phyloP scores from a whole-genome alignment of 805 yeast species.

The Saccharomycopsis guyanensis region DNA sequence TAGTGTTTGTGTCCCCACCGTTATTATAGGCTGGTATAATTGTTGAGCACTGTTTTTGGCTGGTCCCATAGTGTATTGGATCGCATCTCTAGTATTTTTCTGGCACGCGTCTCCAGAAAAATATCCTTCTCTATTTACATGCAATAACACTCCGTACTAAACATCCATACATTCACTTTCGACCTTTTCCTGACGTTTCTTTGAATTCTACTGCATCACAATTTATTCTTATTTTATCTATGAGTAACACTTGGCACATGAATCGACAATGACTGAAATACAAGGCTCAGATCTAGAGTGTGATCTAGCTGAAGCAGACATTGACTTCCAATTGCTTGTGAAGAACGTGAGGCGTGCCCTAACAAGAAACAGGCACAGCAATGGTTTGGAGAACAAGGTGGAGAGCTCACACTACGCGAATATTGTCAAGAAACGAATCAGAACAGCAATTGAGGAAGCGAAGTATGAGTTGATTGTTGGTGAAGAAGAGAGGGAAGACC shows the following conservation, averaged over 20 bases:
- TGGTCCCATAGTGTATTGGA: no score
- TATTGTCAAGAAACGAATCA: neutral
- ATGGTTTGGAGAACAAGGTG: neutral
- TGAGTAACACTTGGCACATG: no score
- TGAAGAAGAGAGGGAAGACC: neutral
- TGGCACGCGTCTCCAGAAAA: no score
- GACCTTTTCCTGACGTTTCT: no score
- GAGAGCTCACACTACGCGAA: neutral
- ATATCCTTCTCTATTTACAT: no score
- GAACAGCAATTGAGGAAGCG: neutral
- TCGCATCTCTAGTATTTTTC: no score
- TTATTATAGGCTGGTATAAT: conserved; percentile 1
- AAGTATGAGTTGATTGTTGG: neutral
- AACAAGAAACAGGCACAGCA: conserved; percentile 1
- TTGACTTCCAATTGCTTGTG: conserved; percentile 4
- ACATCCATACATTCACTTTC: no score
- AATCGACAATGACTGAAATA: neutral
- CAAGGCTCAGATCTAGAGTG: conserved; percentile 7
- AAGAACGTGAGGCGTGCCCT: neutral
- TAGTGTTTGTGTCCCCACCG: neutral
- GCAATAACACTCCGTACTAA: no score
- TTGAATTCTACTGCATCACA: no score
- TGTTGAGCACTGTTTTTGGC: neutral
- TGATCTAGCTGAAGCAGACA: conserved; percentile 6
- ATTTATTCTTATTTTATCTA: no score